Evolutionary conservation across 23 red algal species (phyloP).

Genomic region (Chondrus crispus): DNA sequence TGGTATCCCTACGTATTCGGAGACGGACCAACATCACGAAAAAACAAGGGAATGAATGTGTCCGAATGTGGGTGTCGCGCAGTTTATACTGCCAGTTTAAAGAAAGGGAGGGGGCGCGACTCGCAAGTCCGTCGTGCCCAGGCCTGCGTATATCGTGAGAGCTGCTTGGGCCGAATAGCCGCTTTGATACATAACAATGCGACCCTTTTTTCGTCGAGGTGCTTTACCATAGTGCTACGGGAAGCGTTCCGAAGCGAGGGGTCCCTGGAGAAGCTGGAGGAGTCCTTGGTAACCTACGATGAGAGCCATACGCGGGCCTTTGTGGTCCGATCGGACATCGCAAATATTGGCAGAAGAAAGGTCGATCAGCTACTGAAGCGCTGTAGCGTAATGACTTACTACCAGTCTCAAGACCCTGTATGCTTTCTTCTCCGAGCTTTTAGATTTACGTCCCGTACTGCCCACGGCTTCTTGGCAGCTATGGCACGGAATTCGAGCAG

Average conservation of each 20-base stretch:
- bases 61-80: neutral
- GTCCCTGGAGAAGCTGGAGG: neutral
- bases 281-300: neutral
- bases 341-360: neutral
- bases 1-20: conserved; percentile 2
- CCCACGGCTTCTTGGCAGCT: neutral
- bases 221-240: neutral
- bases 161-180: neutral
- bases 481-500: neutral
- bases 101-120: neutral
- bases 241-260: neutral
- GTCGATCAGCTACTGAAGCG: neutral
- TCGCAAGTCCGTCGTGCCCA: neutral
- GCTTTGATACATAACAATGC: neutral
- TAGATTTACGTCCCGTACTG: neutral
- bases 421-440: neutral
- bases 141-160: neutral
- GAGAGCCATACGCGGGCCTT: too few relatives aligned
- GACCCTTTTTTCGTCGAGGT: neutral
- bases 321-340: too few relatives aligned
- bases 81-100: neutral
- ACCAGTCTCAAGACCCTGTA: neutral
- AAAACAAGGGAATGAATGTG: neutral
- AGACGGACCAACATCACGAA: neutral
- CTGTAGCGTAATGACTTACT: neutral